A percentile compares a stretch with the other conserved stretches of the same genome.
Evolutionary conservation across 345 rosid genomes (phyloP).

Genomic region (Capsella bursapastoris): DNA sequence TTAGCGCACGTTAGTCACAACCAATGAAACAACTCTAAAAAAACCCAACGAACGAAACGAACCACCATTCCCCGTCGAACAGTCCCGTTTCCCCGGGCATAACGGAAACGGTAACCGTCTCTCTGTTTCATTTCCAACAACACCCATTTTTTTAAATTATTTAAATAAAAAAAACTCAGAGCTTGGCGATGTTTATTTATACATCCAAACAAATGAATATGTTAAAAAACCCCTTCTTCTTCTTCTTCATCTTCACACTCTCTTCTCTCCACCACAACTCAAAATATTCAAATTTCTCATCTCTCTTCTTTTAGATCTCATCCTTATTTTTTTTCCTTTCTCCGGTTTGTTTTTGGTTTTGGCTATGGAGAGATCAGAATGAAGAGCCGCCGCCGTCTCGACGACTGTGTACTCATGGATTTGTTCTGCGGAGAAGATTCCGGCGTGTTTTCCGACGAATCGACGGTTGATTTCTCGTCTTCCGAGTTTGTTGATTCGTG

Average conservation of each 20-base stretch:
- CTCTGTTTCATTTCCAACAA: constrained; percentile 35
- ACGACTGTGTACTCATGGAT: constrained; percentile 47
- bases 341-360: constrained; percentile 6
- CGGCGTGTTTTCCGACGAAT: constrained; percentile 63
- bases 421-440: constrained; percentile 85
- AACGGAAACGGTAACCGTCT: constrained; percentile 49
- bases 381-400: constrained; percentile 34
- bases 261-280: constrained; percentile 30
- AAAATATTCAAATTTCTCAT: not conserved
- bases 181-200: constrained; percentile 64
- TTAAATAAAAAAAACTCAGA: not conserved
- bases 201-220: constrained; percentile 60
- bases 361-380: constrained; percentile 50
- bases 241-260: constrained; percentile 12
- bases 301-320: constrained; percentile 36
- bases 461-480: constrained; percentile 53
- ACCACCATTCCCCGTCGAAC: constrained; percentile 7
- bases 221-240: constrained; percentile 9
- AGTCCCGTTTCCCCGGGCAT: constrained; percentile 61
- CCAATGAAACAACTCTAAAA: not conserved
- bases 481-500: constrained; percentile 62
- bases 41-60: constrained; percentile 9
- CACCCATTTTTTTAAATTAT: not conserved
- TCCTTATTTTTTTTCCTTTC: not conserved
- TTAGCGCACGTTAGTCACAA: constrained; percentile 17